Evolutionary conservation across 83 land plant species (phyloP), one percentile per base, ranked within the genome.

Genomic region (Thuja plicata): DNA sequence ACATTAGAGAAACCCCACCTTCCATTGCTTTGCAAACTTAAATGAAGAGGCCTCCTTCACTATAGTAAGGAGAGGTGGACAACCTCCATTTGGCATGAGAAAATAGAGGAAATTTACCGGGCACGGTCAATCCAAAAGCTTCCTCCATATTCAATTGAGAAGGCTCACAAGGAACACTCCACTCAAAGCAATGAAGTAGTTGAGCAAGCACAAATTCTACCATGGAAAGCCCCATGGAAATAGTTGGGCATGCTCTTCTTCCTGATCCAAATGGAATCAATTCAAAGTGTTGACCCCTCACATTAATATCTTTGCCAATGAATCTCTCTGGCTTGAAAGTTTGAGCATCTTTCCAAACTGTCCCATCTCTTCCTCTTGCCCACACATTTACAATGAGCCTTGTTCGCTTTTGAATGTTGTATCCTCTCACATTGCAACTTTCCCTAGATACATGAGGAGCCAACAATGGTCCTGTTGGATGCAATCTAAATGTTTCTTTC

Each of bases 401-500:
- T 10, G 90, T 87, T 19, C 37, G 34, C 15, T 37, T 38, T 3
- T 84, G 89, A n/a, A 89, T 60, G 46, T 7, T 43, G 46, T 89
- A 89, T 40, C 89, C 89, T 7, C 19, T 54, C 37, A 87, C 76
- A 43, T 12, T 37, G 54, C 90, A 89, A 11, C 62, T 34, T 16
- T 89, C 84, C n/a, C 16, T 35, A 10, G 81, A 89, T 13, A 17
- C 34, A 50, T 80, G 90, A 34, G 89, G 89, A 35, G 46, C 1
- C 1, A 73, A 15, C n/a, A 89, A 37, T n/a, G 90, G 90, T 21
- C n/a, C 60, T 35, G 82, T 8, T 17, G 90, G 83, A 87, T 87
- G 60, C 8, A 89, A 89, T 32, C 90, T 90, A 10, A 76, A 87
- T 0, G 89, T 89, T 87, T 89, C 90, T 40, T 89, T 89, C 24